Evolutionary conservation across 805 yeast genomes (phyloP).

Genomic region (Candida railenensis): DNA sequence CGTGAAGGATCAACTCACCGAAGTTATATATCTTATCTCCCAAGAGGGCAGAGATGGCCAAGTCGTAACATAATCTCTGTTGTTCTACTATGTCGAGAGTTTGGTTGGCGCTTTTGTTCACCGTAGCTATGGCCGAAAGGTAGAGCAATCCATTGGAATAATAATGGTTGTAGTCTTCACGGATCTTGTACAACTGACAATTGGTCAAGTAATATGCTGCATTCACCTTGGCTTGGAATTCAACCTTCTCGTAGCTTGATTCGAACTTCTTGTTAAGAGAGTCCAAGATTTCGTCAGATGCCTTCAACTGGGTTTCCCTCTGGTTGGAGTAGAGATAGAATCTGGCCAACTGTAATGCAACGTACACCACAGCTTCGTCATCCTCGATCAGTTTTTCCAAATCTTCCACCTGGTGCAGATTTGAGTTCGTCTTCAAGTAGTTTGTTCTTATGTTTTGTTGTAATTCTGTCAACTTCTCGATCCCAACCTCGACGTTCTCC

Average conservation of each 20-base stretch:
- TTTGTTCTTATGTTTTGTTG: conserved; percentile 21
- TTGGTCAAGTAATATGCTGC: conserved; percentile 82
- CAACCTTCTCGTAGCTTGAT: conserved; percentile 18
- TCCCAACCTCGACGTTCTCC: conserved; percentile 17
- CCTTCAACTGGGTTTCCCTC: conserved; percentile 33
- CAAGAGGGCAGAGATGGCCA: conserved; percentile 80
- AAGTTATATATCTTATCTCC: conserved; percentile 94
- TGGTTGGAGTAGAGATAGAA: conserved; percentile 55
- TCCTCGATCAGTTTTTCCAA: conserved; percentile 35
- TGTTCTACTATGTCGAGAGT: conserved; percentile 32
- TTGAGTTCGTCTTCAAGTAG: conserved; percentile 28
- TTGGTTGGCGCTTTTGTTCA: neutral
- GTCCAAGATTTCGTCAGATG: conserved; percentile 64
- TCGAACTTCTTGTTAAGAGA: conserved; percentile 59
- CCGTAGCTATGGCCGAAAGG: conserved; percentile 60
- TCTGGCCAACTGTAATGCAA: conserved; percentile 68
- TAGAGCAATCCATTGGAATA: conserved; percentile 81
- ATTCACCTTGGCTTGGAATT: conserved; percentile 54
- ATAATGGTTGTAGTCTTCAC: conserved; percentile 76
- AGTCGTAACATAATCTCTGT: conserved; percentile 61
- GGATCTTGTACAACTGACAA: conserved; percentile 70
- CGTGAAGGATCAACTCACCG: conserved; percentile 92
- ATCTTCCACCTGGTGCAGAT: conserved; percentile 18
- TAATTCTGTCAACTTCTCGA: conserved; percentile 36
- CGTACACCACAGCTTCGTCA: conserved; percentile 55